Evolutionary conservation across 208 protist genomes (phyloP).

Genomic region (Trypanosomatidae sp.): DNA sequence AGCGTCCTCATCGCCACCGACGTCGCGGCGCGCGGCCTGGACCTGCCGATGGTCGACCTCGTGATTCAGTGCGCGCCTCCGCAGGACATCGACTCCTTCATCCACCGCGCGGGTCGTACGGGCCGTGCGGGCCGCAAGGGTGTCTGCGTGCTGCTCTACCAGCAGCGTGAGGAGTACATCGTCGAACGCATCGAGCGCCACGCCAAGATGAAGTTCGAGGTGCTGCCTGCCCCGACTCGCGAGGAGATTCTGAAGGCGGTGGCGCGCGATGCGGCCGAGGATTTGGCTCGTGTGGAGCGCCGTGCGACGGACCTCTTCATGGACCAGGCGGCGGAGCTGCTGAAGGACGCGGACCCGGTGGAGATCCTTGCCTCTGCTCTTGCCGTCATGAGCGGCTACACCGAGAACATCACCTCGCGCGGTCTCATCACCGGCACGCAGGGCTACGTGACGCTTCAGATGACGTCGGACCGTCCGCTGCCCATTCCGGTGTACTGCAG

Average conservation of each 20-base stretch:
- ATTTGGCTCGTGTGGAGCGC: slow-evolving; percentile 86
- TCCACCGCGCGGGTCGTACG: slow-evolving; percentile 97
- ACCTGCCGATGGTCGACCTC: slow-evolving; percentile 89
- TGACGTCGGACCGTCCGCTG: slow-evolving; percentile 66
- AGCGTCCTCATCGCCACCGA: slow-evolving; percentile 94
- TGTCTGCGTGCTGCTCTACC: slow-evolving; percentile 89
- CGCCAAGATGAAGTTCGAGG: slow-evolving; percentile 90
- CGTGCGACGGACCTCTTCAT: slow-evolving; percentile 86
- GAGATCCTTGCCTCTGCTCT: slow-evolving; percentile 88
- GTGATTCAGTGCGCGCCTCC: slow-evolving; percentile 89
- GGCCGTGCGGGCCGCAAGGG: slow-evolving; percentile 93
- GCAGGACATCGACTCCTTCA: slow-evolving; percentile 94
- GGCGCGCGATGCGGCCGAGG: slow-evolving; percentile 81
- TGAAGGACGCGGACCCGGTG: slow-evolving; percentile 87
- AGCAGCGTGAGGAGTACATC: slow-evolving; percentile 83
- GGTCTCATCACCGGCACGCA: slow-evolving; percentile 81
- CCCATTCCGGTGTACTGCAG: slow-evolving; percentile 86
- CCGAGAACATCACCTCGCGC: slow-evolving; percentile 78
- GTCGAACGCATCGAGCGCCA: slow-evolving; percentile 91
- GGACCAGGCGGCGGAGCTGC: slow-evolving; percentile 81
- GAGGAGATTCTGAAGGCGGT: slow-evolving; percentile 89
- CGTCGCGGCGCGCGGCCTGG: slow-evolving; percentile 89
- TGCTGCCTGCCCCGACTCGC: slow-evolving; percentile 82
- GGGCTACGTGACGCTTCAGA: slow-evolving; percentile 76
- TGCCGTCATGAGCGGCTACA: slow-evolving; percentile 93